Evolutionary conservation across 805 yeast species (phyloP).

Genomic region (Saccharomycopsis fibuligera): DNA sequence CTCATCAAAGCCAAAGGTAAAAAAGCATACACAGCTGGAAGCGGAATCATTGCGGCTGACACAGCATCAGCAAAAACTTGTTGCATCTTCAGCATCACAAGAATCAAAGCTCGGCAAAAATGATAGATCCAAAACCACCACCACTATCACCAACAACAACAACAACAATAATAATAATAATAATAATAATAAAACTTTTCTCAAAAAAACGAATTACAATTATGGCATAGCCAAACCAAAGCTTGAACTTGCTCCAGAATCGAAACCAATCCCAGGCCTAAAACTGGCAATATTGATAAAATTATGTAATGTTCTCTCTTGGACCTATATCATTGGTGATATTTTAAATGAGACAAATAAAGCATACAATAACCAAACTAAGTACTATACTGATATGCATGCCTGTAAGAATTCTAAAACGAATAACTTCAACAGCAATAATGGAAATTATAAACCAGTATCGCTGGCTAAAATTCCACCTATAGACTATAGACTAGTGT

Average conservation of each 20-base stretch:
- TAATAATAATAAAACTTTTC: too few species aligned
- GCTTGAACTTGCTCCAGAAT: too few species aligned
- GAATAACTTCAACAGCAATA: neutral
- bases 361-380: slow-evolving; percentile 4
- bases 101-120: neutral
- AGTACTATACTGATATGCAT: neutral
- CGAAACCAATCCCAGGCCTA: too few species aligned
- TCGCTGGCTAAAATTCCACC: neutral
- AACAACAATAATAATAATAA: too few species aligned
- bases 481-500: neutral
- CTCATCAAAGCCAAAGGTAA: neutral
- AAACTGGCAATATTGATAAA: too few species aligned
- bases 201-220: too few species aligned
- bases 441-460: too few species aligned
- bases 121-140: neutral
- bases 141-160: too few species aligned
- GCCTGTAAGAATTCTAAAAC: neutral
- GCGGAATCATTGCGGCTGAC: too few species aligned
- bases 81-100: too few species aligned
- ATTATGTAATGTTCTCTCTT: slow-evolving; percentile 5
- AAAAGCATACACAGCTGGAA: too few species aligned
- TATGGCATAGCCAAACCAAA: too few species aligned
- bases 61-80: neutral
- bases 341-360: slow-evolving; percentile 4
- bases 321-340: slow-evolving; percentile 14